Evolutionary conservation across 2,329 filamentous ascomycete species (phyloP), one percentile per base, ranked within the genome.

Genomic region (Raffaelea arxii): DNA sequence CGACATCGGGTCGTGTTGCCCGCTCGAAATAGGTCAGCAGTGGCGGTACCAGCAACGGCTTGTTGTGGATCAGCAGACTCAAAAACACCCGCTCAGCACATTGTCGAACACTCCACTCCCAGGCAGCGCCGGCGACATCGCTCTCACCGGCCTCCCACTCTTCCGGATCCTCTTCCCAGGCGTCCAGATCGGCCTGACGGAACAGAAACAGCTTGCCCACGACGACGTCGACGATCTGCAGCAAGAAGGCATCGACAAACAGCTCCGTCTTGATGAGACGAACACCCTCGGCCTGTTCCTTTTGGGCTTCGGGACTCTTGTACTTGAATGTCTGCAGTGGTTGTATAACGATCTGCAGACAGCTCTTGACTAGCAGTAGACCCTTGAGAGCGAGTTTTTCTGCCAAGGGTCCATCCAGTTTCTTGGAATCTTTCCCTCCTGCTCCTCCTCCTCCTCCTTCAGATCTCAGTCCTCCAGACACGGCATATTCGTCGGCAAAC

Each of bases 91-190:
- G 94, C 64, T 98, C 92, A 0, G 92, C 84, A 60, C 91, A 97
- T 3, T 90, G 87, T 25, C 91, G 81, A 45, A 97, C 83, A 49
- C 91, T 86, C 69, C 90, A 96, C 58, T 97, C 89, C 75, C 86
- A 97, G 2, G 85, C 86, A 55, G 88, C 86, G 30, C 85, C 82
- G 49, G 86, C 79, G 50, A 83, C 85, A n/a, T n/a, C n/a, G 57
- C 94, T 88, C 67, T 96, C 89, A 56, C 84, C 81, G 53, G 86
- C 82, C 62, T 96, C 91, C 90, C 92, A 98, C 46, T 94, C 89
- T 62, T 98, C 88, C 0, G 91, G 88, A 48, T 95, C 89, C 58
- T 94, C 84, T 59, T 94, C 84, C 92, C 92, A 98, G 48, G 88
- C 84, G 51, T 88, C 81, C 1, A 97, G 75, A 62, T 98, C 92